Evolutionary conservation across 345 rosid species (phyloP).

Genomic region (Pugionium dolabratum): DNA sequence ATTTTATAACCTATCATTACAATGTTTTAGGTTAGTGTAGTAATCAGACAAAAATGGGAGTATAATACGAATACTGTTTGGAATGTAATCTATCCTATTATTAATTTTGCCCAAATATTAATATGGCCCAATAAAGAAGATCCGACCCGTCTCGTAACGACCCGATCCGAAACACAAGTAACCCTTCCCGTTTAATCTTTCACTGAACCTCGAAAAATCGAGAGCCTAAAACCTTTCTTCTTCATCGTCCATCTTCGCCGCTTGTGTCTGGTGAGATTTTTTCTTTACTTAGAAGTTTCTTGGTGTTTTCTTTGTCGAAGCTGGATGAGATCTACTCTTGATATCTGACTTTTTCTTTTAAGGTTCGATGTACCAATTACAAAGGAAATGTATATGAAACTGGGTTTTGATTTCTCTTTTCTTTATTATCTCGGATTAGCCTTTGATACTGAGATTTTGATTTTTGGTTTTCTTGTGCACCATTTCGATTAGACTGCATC

Average conservation of each 20-base stretch:
- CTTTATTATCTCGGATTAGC: background rate
- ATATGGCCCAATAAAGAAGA: conserved; percentile 15
- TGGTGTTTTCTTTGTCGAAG: background rate
- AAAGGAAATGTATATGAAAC: background rate
- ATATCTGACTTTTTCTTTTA: background rate
- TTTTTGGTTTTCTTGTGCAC: background rate
- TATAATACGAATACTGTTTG: too few species aligned
- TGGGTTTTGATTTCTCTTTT: conserved; percentile 1
- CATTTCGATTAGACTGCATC: conserved; percentile 4
- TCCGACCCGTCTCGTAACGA: conserved; percentile 4
- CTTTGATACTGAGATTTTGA: background rate
- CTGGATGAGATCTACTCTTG: background rate
- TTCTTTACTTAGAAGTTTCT: background rate
- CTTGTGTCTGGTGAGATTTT: conserved; percentile 22
- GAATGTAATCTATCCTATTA: too few species aligned
- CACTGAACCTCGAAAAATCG: background rate
- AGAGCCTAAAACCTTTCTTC: conserved; percentile 4
- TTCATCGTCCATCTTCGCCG: conserved; percentile 24
- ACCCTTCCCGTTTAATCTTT: conserved; percentile 13
- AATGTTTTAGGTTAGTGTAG: too few species aligned
- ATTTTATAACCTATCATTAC: too few species aligned
- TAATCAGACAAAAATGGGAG: too few species aligned
- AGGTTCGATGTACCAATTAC: background rate
- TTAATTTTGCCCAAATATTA: too few species aligned
- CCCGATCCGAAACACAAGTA: background rate